Evolutionary conservation across 1,284 basidiomycete genomes (phyloP), one percentile per base, ranked within the genome.

Genomic region (Ustilago curta): DNA sequence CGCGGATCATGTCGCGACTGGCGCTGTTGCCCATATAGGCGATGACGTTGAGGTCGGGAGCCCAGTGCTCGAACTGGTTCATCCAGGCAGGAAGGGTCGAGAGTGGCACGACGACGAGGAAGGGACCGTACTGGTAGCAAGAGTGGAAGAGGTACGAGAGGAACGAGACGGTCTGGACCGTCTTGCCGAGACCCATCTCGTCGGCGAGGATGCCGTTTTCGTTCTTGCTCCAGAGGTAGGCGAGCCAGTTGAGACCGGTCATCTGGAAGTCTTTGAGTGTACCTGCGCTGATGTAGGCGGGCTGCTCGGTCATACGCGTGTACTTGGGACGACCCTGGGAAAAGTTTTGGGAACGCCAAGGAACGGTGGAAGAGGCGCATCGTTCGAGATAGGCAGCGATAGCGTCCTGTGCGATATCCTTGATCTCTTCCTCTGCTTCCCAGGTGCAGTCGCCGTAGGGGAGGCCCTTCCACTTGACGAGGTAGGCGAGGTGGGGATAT

Each of bases 21-120:
- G 86, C 14, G 93, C 95, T 76, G 95, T 94, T 95, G 70, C 97
- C 97, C 83, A 97, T 99, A 88, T 98, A 97, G 43, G 94, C 90
- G 48, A 99, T 88, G 54, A 89, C 89, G 83, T 90, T 91, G 67
- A 99, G 92, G 21, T 89, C 87, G 0, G 97, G 96, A 1, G 97
- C 95, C 97, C 97, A 99, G 84, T 94, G 93, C 44, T 93, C 92
- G 79, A 99, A 99, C 87, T 99, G 95, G 68, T 93, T 91, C 4
- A 93, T 91, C 97, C 96, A 99, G 85, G 98, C 98, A 39, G 95
- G 97, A 89, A 99, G 92, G 0, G 97, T 99, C 5, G 96, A 97
- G 18, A 99, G 89, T 1, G 97, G 97, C 19, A 99, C 97, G 78
- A 99, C 95, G 83, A 99, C 94, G 32, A 99, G 91, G 87, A 94